Base-by-base conservation (phyloP, 495 filamentous ascomycete genomes). In the Penicillium taxi region DNA sequence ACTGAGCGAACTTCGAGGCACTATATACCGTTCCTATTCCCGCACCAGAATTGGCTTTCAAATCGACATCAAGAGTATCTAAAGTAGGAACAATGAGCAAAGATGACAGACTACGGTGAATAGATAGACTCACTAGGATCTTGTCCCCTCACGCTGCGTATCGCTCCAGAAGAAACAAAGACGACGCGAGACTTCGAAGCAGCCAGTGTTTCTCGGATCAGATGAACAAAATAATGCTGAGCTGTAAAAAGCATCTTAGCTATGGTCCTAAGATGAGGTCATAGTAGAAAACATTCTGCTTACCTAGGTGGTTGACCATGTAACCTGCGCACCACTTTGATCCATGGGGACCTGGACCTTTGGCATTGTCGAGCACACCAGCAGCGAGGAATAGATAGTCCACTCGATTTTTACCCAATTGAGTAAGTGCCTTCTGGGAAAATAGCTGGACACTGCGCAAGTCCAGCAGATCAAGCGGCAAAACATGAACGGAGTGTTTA, bases 251-350 rank as follows among this genome's bases (percentile, higher is more conserved):
- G 9, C 3, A 28, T 22, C 4, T 13, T 9, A 13, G 23, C 20
- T n/a, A n/a, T n/a, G n/a, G n/a, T n/a, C n/a, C n/a, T n/a, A n/a
- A n/a, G n/a, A n/a, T n/a, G n/a, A n/a, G n/a, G n/a, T n/a, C n/a
- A n/a, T 21, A 9, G 15, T 21, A 7, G 5, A 13, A 14, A 29
- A 13, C 5, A 13, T 9, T 11, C 28, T 1, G 45, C 52, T 33
- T 49, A 58, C 55, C 32, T 8, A 58, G 41, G 38, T 58, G 55
- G 24, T 58, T 58, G 8, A 55, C 52, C 9, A 58, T 32, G 18
- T 42, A 53, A 1, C 44, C 37, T 19, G 39, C 39, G 17, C 52
- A 55, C 55, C 55, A 58, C 23, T 46, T 36, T 9, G 55, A 58
- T 2, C 55, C 55, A 33, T 53, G 34, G 14, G 55, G 52, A 7